A percentile compares a stretch with the other conserved stretches of the same genome.
Conservation (phyloP, 495 filamentous ascomycete genomes). For the Tirmania nivea region DNA sequence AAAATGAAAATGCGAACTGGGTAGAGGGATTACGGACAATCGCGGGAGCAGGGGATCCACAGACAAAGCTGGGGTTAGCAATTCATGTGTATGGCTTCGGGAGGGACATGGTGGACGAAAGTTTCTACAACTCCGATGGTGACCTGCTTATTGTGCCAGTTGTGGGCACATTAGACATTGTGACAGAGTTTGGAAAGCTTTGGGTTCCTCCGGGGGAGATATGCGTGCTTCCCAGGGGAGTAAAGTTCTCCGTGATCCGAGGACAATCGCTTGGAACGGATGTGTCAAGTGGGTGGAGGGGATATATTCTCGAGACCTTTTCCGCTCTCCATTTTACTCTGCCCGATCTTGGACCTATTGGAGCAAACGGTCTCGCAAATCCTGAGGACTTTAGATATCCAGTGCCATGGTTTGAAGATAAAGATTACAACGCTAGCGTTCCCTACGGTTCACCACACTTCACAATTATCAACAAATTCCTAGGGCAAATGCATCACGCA, state of each 20-base stretch:
- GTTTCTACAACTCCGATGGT: constrained; percentile 80
- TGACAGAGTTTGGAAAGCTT: constrained; percentile 57
- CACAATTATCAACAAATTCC: constrained; percentile 52
- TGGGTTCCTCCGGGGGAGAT: constrained; percentile 81
- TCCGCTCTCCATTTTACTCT: constrained; percentile 56
- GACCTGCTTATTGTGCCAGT: constrained; percentile 74
- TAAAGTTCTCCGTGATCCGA: constrained; percentile 43
- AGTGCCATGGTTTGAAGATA: constrained; percentile 42
- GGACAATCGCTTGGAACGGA: constrained; percentile 17
- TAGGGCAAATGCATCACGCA: constrained; percentile 39
- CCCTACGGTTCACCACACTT: constrained; percentile 24
- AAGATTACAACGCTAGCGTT: neutral
- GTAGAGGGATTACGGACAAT: constrained; percentile 48
- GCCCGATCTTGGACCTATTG: constrained; percentile 76
- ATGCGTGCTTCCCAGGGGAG: constrained; percentile 63
- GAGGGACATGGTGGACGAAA: constrained; percentile 49
- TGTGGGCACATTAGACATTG: constrained; percentile 64
- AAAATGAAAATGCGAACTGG: constrained; percentile 22
- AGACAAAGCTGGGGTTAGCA: constrained; percentile 57
- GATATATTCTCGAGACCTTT: constrained; percentile 76
- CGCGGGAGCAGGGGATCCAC: constrained; percentile 65
- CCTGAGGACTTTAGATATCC: constrained; percentile 74
- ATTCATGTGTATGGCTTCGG: constrained; percentile 68
- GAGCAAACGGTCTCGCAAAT: constrained; percentile 71
- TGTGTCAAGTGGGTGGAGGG: constrained; percentile 28